Evolutionary conservation across 768 basidiomycete species (phyloP).

Genomic region (Suillus clintonianus): DNA sequence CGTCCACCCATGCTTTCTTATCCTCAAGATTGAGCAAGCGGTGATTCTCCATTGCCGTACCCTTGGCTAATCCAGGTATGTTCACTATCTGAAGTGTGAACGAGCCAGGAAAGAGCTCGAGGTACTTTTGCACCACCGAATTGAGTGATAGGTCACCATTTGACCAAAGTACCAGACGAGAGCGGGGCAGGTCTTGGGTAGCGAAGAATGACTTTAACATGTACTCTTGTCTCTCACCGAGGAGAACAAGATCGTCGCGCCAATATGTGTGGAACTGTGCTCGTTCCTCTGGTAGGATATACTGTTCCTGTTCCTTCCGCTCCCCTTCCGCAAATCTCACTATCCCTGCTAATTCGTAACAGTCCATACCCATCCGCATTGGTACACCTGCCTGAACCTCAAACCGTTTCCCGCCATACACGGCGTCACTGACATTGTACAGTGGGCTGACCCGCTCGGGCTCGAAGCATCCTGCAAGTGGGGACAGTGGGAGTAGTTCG

Average conservation of each 20-base stretch:
- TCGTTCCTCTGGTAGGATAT: slow-evolving; percentile 43
- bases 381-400: slow-evolving; percentile 82
- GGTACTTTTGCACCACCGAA: slow-evolving; percentile 61
- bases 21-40: slow-evolving; percentile 63
- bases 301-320: slow-evolving; percentile 6
- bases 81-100: slow-evolving; percentile 72
- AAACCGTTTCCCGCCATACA: slow-evolving; percentile 64
- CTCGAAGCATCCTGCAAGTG: slow-evolving; percentile 77
- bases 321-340: slow-evolving; percentile 41
- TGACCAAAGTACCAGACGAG: slow-evolving; percentile 88
- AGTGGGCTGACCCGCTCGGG: slow-evolving; percentile 53
- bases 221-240: slow-evolving; percentile 80
- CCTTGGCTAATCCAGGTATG: slow-evolving; percentile 64
- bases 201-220: slow-evolving; percentile 94
- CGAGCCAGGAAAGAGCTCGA: slow-evolving; percentile 63
- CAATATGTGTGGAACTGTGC: slow-evolving; percentile 91
- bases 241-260: slow-evolving; percentile 81
- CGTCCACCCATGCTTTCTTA: slow-evolving; percentile 89
- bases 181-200: slow-evolving; percentile 70
- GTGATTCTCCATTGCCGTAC: slow-evolving; percentile 75
- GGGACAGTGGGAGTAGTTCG: slow-evolving; percentile 64
- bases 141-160: slow-evolving; percentile 72
- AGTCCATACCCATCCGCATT: slow-evolving; percentile 81
- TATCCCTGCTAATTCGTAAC: slow-evolving; percentile 89
- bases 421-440: slow-evolving; percentile 68